Percentiles rank a stretch among this genome's conserved stretches.
phyloP scores from a whole-genome alignment of 73 alveolate species.

The Tetrahymena borealis region DNA sequence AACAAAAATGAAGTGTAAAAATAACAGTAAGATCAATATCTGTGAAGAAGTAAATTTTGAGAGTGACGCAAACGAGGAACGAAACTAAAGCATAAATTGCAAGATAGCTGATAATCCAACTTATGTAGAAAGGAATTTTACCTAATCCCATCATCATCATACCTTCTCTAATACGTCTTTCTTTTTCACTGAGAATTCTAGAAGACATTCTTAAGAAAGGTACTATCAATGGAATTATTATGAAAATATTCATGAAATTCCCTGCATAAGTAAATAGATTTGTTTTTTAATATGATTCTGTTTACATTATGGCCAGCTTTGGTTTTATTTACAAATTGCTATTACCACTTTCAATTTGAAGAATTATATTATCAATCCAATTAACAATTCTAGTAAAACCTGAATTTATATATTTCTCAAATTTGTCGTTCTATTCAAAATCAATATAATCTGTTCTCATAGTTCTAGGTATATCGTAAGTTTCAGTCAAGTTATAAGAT shows the following conservation, averaged over 20 bases:
- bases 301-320: not conserved
- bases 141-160: conserved; percentile 97
- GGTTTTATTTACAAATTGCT: not conserved
- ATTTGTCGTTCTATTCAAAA: not conserved
- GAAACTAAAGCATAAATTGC: conserved; percentile 69
- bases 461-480: not conserved
- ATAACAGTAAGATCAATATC: conserved; percentile 52
- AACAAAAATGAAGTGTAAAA: conserved; percentile 60
- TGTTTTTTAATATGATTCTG: conserved; percentile 15
- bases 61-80: conserved; percentile 51
- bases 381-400: conserved; percentile 13
- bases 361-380: conserved; percentile 22
- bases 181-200: conserved; percentile 69
- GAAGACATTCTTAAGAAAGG: conserved; percentile 30
- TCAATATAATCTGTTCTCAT: not conserved
- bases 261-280: conserved; percentile 1
- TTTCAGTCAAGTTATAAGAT: not conserved
- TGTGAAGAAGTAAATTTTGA: conserved; percentile 45
- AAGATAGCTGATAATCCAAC: conserved; percentile 78
- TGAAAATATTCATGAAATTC: conserved; percentile 13
- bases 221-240: conserved; percentile 22
- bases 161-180: conserved; percentile 88
- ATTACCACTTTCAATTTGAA: not conserved
- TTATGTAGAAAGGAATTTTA: conserved; percentile 80
- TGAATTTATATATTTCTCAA: not conserved